A percentile compares a stretch with the other conserved stretches of the same genome.
Conservation (phyloP, 2,329 filamentous ascomycete species). For the Hypoxylon sp. region DNA sequence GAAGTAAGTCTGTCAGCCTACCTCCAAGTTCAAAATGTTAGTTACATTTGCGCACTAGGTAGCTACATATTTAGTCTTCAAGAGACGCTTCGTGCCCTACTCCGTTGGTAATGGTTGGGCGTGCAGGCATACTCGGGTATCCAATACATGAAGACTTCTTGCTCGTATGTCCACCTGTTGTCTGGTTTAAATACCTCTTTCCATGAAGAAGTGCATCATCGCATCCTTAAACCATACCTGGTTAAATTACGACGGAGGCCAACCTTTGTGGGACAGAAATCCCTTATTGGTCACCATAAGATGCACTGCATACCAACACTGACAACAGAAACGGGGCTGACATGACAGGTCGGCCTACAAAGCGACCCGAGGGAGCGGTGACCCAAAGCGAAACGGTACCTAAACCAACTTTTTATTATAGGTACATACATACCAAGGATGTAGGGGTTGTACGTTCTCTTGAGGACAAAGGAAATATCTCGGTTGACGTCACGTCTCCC, state of each 20-base stretch:
- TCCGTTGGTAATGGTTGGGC: background rate
- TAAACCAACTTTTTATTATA: conserved; percentile 9
- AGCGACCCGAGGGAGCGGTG: conserved; percentile 28
- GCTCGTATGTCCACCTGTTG: conserved; percentile 6
- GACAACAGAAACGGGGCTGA: conserved; percentile 33
- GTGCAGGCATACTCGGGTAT: conserved; percentile 9
- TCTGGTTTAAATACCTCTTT: conserved; percentile 27
- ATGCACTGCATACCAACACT: conserved; percentile 37
- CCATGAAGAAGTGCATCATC: conserved; percentile 17
- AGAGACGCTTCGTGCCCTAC: background rate
- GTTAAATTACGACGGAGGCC: conserved; percentile 28
- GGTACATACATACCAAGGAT: conserved; percentile 1
- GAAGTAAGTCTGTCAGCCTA: conserved; percentile 1
- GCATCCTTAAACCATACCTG: conserved; percentile 18
- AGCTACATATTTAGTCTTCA: background rate
- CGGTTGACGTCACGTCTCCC: conserved; percentile 22
- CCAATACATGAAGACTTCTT: conserved; percentile 1
- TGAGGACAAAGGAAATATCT: background rate
- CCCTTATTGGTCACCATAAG: conserved; percentile 28
- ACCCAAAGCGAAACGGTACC: conserved; percentile 11
- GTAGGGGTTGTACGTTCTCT: background rate
- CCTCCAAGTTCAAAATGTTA: background rate
- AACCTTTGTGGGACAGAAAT: conserved; percentile 2
- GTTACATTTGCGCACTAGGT: background rate
- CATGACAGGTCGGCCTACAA: conserved; percentile 17